Evolutionary conservation across 1,284 basidiomycete genomes (phyloP).

Genomic region (Moesziomyces sp.): DNA sequence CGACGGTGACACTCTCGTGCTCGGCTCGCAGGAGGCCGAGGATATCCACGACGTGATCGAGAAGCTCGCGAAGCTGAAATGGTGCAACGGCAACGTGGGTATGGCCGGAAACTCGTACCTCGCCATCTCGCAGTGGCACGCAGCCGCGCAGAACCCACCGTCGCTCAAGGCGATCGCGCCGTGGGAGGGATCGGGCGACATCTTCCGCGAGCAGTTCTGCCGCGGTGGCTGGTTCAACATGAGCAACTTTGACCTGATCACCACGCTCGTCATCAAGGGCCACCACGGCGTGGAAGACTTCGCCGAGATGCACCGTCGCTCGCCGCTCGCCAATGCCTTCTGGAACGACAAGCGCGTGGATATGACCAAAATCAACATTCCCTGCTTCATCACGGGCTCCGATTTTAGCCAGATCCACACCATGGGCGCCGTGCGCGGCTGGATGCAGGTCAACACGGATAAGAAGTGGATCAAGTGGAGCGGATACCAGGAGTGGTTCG

Average conservation of each 20-base stretch:
- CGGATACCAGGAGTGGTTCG: conserved; percentile 29
- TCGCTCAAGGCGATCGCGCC: conserved; percentile 60
- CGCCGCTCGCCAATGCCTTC: conserved; percentile 20
- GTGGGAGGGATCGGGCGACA: conserved; percentile 53
- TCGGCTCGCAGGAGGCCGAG: conserved; percentile 29
- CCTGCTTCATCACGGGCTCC: conserved; percentile 53
- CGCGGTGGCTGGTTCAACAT: conserved; percentile 44
- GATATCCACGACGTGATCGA: conserved; percentile 54
- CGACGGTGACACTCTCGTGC: conserved; percentile 34
- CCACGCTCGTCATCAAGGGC: conserved; percentile 51
- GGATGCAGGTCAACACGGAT: conserved; percentile 34
- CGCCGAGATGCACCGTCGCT: conserved; percentile 29
- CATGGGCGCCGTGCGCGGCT: conserved; percentile 44
- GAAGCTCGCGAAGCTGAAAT: conserved; percentile 31
- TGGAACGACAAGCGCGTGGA: conserved; percentile 54
- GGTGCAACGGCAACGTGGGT: conserved; percentile 49
- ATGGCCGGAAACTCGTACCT: conserved; percentile 57
- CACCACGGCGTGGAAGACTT: conserved; percentile 36
- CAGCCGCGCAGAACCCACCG: conserved; percentile 53
- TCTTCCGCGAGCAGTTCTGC: conserved; percentile 45
- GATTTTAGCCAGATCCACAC: conserved; percentile 43
- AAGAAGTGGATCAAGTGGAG: conserved; percentile 49
- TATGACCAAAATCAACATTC: conserved; percentile 55
- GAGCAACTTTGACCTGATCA: conserved; percentile 48
- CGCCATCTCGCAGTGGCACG: conserved; percentile 54